phyloP scores from a whole-genome alignment of 129 eudicot species.

The Solidago caesia region DNA sequence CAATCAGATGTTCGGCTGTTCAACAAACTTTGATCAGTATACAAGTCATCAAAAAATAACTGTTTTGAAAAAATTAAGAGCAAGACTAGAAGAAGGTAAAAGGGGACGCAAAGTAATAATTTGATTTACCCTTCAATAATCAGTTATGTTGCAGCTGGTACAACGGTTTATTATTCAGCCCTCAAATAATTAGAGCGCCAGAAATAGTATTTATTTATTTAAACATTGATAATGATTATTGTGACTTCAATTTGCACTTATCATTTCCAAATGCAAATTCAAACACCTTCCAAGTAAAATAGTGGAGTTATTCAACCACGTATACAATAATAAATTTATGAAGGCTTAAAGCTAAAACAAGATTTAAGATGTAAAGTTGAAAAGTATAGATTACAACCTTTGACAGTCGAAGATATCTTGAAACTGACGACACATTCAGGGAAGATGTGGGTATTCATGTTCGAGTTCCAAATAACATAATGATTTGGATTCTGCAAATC shows the following conservation, averaged over 20 bases:
- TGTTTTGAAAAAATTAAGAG: no score
- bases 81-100: no score
- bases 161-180: no score
- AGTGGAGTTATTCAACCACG: background rate
- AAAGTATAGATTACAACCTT: slow-evolving; percentile 52
- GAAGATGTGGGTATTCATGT: slow-evolving; percentile 71
- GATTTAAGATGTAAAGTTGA: background rate
- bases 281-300: background rate
- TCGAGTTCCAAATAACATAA: slow-evolving; percentile 80
- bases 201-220: no score
- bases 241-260: background rate
- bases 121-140: no score
- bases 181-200: no score
- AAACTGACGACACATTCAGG: slow-evolving; percentile 74
- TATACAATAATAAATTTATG: background rate
- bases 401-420: slow-evolving; percentile 45
- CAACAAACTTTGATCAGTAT: no score
- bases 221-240: background rate
- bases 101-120: no score
- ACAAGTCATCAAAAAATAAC: no score
- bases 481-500: slow-evolving; percentile 59
- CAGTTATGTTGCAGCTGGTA: no score
- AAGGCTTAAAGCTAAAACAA: background rate
- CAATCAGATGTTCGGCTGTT: no score
- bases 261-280: background rate